A percentile compares a stretch with the other conserved stretches of the same genome.
Evolutionary conservation across 352 stramenopile species (phyloP).

Genomic region (Phytophthora brassicae): DNA sequence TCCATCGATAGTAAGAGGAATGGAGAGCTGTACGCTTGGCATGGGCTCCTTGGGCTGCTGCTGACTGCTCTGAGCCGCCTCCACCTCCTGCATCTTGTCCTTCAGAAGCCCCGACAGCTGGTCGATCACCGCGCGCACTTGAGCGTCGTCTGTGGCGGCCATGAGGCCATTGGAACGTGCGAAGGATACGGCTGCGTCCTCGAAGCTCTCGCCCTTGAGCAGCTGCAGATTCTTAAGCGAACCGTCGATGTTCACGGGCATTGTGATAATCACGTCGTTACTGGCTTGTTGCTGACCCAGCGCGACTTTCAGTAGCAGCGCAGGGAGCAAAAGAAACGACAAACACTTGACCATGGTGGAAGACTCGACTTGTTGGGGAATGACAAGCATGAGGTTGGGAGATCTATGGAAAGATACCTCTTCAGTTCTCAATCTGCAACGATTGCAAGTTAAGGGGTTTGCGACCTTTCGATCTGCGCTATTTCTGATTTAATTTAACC

Average conservation of each 20-base stretch:
- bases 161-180: constrained; percentile 62
- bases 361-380: constrained; percentile 9
- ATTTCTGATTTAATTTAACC: too few relatives aligned
- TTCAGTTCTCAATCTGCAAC: constrained; percentile 7
- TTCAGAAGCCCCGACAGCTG: constrained; percentile 70
- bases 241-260: constrained; percentile 69
- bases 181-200: constrained; percentile 65
- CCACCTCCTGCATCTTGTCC: constrained; percentile 58
- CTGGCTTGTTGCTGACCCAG: constrained; percentile 35
- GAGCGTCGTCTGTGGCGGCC: constrained; percentile 44
- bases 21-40: constrained; percentile 53
- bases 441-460: constrained; percentile 11
- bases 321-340: constrained; percentile 30
- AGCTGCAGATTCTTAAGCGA: constrained; percentile 62
- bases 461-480: constrained; percentile 34
- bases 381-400: constrained; percentile 4
- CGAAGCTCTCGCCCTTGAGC: constrained; percentile 63
- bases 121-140: constrained; percentile 59
- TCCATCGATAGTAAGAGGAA: constrained; percentile 61
- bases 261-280: constrained; percentile 66
- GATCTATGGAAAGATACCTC: constrained; percentile 43
- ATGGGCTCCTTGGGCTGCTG: constrained; percentile 10
- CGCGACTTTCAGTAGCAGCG: constrained; percentile 16
- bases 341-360: constrained; percentile 19
- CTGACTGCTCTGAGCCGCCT: constrained; percentile 21